Percentiles rank a stretch among this genome's conserved stretches.
phyloP scores from a whole-genome alignment of 768 basidiomycete genomes.

The Hirschioporus abietinus region DNA sequence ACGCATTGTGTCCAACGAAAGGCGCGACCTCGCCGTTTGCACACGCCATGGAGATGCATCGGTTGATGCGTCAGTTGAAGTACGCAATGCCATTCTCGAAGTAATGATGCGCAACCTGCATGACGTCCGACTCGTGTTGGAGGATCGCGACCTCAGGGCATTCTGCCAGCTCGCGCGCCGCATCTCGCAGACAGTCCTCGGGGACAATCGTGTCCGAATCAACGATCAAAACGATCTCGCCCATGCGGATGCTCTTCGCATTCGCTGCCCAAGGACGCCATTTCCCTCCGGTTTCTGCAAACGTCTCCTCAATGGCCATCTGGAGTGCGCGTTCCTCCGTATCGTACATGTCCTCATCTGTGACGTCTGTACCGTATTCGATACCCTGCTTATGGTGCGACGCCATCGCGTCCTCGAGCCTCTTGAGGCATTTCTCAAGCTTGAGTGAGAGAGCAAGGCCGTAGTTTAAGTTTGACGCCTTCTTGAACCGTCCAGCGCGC shows the following conservation, averaged over 20 bases:
- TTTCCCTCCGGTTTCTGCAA: slow-evolving; percentile 45
- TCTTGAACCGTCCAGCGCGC: slow-evolving; percentile 89
- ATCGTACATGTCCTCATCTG: slow-evolving; percentile 34
- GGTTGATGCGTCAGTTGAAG: slow-evolving; percentile 47
- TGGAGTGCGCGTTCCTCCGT: slow-evolving; percentile 72
- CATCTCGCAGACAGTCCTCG: slow-evolving; percentile 87
- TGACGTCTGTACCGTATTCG: no score
- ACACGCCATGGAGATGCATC: slow-evolving; percentile 39
- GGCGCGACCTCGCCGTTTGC: slow-evolving; percentile 81
- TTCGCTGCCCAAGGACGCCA: slow-evolving; percentile 78
- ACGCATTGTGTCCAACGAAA: slow-evolving; percentile 86
- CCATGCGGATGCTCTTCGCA: slow-evolving; percentile 67
- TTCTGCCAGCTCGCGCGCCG: slow-evolving; percentile 77
- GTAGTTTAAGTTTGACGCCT: slow-evolving; percentile 91
- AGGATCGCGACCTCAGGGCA: slow-evolving; percentile 84
- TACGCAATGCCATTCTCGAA: slow-evolving; percentile 43
- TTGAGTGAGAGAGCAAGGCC: slow-evolving; percentile 64
- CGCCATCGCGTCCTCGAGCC: slow-evolving; percentile 35
- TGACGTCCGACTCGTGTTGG: slow-evolving; percentile 67
- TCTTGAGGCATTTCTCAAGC: slow-evolving; percentile 42
- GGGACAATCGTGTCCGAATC: slow-evolving; percentile 80
- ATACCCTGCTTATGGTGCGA: no score
- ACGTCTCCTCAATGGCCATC: slow-evolving; percentile 70
- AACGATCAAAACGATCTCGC: slow-evolving; percentile 74
- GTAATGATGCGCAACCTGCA: slow-evolving; percentile 53